Percentiles rank a stretch among this genome's conserved stretches.
Evolutionary conservation across 768 basidiomycete genomes (phyloP).

Genomic region (Astraeus odoratus): DNA sequence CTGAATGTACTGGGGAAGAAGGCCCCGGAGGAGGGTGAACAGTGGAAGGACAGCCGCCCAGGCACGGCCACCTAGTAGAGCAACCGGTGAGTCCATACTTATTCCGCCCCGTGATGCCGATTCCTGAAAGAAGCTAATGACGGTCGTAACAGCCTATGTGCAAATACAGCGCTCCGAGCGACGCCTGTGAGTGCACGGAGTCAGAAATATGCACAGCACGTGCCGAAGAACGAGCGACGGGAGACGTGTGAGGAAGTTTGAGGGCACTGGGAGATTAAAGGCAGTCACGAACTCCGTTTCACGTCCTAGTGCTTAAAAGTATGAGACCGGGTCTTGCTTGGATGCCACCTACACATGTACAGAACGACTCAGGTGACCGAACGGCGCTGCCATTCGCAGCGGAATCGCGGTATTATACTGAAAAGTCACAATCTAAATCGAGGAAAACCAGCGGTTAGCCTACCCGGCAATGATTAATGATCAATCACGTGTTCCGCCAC

Average conservation of each 20-base stretch:
- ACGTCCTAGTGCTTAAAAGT: neutral
- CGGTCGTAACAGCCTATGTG: too few relatives aligned
- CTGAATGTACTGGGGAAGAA: slow-evolving; percentile 14
- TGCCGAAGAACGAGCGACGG: neutral
- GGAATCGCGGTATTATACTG: neutral
- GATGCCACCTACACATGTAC: neutral
- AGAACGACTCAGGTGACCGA: neutral
- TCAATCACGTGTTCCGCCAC: neutral
- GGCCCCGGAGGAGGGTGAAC: slow-evolving; percentile 8
- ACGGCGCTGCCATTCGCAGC: neutral
- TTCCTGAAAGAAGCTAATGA: neutral
- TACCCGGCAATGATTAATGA: too few relatives aligned
- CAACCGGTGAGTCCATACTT: slow-evolving; percentile 18
- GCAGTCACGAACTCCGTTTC: neutral
- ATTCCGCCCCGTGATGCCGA: neutral
- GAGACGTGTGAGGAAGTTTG: neutral
- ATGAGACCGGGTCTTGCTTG: neutral
- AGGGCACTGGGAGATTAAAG: neutral
- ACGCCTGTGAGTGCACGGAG: too few relatives aligned
- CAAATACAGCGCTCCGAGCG: too few relatives aligned
- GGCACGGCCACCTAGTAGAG: slow-evolving; percentile 11
- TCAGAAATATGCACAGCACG: too few relatives aligned
- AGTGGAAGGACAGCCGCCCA: slow-evolving; percentile 12
- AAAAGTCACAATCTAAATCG: neutral
- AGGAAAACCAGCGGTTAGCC: too few relatives aligned